Conservation (phyloP, 441 rosid species). For the Populus hybrid region DNA sequence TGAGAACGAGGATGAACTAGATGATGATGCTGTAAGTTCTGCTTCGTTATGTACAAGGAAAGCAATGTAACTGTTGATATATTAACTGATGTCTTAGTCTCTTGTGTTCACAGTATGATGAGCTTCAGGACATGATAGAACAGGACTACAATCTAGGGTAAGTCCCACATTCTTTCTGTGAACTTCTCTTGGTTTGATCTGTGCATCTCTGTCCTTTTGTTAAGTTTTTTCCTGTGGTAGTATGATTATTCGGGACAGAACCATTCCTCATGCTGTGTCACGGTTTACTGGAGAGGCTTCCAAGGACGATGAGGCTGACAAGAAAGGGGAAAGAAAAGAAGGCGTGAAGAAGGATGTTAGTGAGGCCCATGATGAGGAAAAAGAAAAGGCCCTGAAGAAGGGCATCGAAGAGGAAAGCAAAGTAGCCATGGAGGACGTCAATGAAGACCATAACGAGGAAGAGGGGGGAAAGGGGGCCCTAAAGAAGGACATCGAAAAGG, state of each 20-base stretch:
- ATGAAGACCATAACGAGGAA: too few relatives aligned
- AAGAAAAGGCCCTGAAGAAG: too few relatives aligned
- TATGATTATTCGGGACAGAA: conserved; percentile 60
- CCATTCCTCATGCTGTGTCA: conserved; percentile 70
- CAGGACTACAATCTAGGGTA: conserved; percentile 77
- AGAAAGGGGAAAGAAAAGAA: not conserved
- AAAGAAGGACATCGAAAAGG: too few relatives aligned
- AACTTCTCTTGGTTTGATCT: not conserved
- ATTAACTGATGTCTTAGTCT: not conserved
- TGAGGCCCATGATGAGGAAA: too few relatives aligned
- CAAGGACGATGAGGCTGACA: conserved; percentile 35
- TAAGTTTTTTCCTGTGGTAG: conserved; percentile 26
- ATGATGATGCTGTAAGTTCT: conserved; percentile 64
- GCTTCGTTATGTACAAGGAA: not conserved
- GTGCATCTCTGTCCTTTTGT: not conserved
- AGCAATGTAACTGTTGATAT: conserved; percentile 6
- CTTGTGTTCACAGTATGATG: not conserved
- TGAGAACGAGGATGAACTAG: conserved; percentile 63
- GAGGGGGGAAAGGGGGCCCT: too few relatives aligned
- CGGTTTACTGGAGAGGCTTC: conserved; percentile 62
- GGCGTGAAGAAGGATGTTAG: too few relatives aligned
- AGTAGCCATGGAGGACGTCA: too few relatives aligned
- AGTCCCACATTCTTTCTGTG: conserved; percentile 11
- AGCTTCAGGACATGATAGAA: conserved; percentile 37
- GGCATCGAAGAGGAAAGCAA: too few relatives aligned